Percentiles rank a stretch among this genome's conserved stretches.
These are phyloP conservation scores for Naganishia onofrii DNA, from an alignment of 768 basidiomycete genomes.

Conservation along the genomic window DNA sequence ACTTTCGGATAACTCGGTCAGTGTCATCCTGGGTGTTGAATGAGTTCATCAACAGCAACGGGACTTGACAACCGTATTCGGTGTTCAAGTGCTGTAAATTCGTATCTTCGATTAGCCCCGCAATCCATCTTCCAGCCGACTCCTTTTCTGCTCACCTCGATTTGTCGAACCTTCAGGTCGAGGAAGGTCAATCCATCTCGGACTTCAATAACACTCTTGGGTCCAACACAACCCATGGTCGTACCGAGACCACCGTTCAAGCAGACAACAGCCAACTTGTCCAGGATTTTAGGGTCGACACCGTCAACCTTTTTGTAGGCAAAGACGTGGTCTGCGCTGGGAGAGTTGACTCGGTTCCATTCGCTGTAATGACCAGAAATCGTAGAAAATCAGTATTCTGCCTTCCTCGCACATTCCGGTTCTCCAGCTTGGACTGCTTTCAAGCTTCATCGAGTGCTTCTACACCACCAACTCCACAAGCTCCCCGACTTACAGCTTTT, in stretches of 20 bases:
- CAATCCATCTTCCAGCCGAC: not conserved
- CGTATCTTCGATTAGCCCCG: not conserved
- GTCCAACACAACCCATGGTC: constrained; percentile 65
- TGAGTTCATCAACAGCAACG: constrained; percentile 97
- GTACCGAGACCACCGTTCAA: constrained; percentile 91
- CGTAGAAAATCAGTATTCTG: not conserved
- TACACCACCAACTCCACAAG: not conserved
- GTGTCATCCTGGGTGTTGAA: constrained; percentile 99
- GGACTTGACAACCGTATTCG: constrained; percentile 59
- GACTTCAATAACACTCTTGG: constrained; percentile 89
- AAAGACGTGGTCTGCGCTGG: constrained; percentile 78
- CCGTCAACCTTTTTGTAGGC: constrained; percentile 71
- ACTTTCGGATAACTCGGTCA: constrained; percentile 93
- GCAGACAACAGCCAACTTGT: constrained; percentile 93
- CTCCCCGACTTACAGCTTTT: constrained; percentile 67
- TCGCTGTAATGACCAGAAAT: constrained; percentile 57
- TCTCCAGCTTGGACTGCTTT: not conserved
- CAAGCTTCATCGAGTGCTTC: not conserved
- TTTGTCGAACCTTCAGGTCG: constrained; percentile 87
- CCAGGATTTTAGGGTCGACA: constrained; percentile 66
- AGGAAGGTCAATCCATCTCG: constrained; percentile 97
- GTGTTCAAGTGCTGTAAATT: constrained; percentile 24
- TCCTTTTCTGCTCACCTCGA: constrained; percentile 60
- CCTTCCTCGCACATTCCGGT: too few species aligned
- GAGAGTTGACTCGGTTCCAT: constrained; percentile 86